Base-by-base conservation (phyloP, 2,329 filamentous ascomycete genomes). In the Monilinia vaccinii-corymbosi region DNA sequence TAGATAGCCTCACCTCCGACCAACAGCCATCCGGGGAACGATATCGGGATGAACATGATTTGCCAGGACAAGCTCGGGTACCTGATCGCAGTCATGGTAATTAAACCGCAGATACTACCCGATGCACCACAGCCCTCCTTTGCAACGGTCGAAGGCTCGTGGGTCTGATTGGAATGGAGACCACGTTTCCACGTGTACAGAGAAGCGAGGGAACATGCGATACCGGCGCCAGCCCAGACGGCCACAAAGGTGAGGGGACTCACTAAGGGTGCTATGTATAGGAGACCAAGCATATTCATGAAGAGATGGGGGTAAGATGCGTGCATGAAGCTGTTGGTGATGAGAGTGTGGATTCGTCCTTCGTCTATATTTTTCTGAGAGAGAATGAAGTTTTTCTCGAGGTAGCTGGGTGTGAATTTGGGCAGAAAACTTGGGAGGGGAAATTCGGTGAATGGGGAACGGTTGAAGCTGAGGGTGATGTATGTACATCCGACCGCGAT, bases 241-340 rank as follows among this genome's bases (percentile, higher is more conserved):
- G 42, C 10, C 16, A 59, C 28, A n/a, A 59, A 45, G 16, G 48
- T 55, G 10, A 38, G 18, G 7, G 57, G 57, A 21, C 23, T 38
- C 6, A 53, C 28, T 10, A 46, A 2, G 9, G 57, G 31, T 6
- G 38, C 40, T 13, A 53, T 23, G 14, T 31, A 36, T 3, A 46
- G n/a, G 21, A 55, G 32, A 13, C 32, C 31, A n/a, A 36, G 10
- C 48, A 55, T 59, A 21, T 59, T 59, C 28, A 34, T 32, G 7
- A 38, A 38, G 9, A 59, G 57, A 59, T 59, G 57, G 2, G 14
- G 23, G 23, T 36, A 46, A 9, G 10, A 34, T 13, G 23, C 16
- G 16, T 59, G 57, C 21, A 55, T 55, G 51, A 55, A 55, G 51
- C 38, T 55, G 14, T 34, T 42, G 13, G 51, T 55, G 28, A 55